These are phyloP conservation scores for Scheffersomyces illinoinensis DNA, from an alignment of 1,139 yeast species.

Conservation along the genomic window DNA sequence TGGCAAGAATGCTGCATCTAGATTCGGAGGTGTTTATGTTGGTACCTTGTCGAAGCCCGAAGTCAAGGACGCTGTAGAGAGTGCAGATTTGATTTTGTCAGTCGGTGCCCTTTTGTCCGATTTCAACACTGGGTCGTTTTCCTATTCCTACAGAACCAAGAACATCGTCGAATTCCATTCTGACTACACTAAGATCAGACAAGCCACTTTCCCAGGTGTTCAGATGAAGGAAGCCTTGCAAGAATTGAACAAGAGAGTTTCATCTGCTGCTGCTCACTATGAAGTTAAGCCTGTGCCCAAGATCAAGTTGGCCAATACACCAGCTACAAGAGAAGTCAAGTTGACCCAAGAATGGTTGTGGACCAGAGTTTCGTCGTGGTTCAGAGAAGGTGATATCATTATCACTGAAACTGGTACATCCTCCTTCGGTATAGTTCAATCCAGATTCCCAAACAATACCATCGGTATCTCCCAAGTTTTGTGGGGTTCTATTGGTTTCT, in stretches of 20 bases:
- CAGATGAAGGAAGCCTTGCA: slow-evolving; percentile 72
- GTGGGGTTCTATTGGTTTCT: slow-evolving; percentile 34
- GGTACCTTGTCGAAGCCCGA: slow-evolving; percentile 78
- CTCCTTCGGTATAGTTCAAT: slow-evolving; percentile 43
- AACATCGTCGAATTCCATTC: slow-evolving; percentile 88
- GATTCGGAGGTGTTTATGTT: slow-evolving; percentile 86
- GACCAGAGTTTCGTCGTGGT: slow-evolving; percentile 33
- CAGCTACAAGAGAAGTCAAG: slow-evolving; percentile 15
- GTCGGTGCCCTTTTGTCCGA: slow-evolving; percentile 85
- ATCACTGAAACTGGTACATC: slow-evolving; percentile 44
- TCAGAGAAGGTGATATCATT: slow-evolving; percentile 37
- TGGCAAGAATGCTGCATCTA: slow-evolving; percentile 46
- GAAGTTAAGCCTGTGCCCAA: slow-evolving; percentile 50
- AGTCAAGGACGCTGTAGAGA: slow-evolving; percentile 74
- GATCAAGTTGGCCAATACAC: slow-evolving; percentile 33
- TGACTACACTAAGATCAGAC: slow-evolving; percentile 76
- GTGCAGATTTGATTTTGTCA: slow-evolving; percentile 73
- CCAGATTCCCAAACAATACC: slow-evolving; percentile 34
- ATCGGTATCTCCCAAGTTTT: slow-evolving; percentile 42
- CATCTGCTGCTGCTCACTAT: slow-evolving; percentile 38
- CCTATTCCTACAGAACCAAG: slow-evolving; percentile 76
- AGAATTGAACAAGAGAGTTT: slow-evolving; percentile 42
- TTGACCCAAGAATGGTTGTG: slow-evolving; percentile 39
- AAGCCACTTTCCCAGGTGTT: slow-evolving; percentile 74
- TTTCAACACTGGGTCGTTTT: slow-evolving; percentile 88